Conservation (phyloP, 2,329 filamentous ascomycete species). For the Arthrobotrys sinensis region DNA sequence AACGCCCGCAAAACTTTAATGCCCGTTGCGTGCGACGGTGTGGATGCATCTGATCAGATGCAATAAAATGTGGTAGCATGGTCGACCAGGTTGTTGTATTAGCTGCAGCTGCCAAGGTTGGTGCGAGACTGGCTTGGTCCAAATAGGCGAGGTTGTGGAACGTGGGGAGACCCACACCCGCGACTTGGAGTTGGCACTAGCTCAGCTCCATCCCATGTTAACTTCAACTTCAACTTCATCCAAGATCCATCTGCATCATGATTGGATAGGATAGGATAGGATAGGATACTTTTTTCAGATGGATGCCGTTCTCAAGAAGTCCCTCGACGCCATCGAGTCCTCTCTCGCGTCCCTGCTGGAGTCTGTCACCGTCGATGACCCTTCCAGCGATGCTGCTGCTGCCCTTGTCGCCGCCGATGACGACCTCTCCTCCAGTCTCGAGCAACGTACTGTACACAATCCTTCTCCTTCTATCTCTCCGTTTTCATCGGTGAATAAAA, state of each 20-base stretch:
- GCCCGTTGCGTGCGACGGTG: too few species aligned
- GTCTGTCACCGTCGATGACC: slow-evolving; percentile 86
- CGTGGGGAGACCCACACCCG: background rate
- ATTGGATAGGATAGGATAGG: too few species aligned
- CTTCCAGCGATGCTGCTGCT: slow-evolving; percentile 77
- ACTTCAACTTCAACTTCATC: background rate
- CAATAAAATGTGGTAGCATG: too few species aligned
- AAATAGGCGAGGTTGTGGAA: too few species aligned
- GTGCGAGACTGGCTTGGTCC: too few species aligned
- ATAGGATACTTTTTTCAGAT: slow-evolving; percentile 68
- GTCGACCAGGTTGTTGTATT: too few species aligned
- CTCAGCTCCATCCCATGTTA: too few species aligned
- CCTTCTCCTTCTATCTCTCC: background rate
- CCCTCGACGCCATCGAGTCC: slow-evolving; percentile 78
- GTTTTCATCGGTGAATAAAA: background rate
- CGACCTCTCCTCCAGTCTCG: slow-evolving; percentile 77
- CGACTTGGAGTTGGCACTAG: background rate
- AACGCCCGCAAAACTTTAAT: too few species aligned
- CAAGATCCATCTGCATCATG: too few species aligned
- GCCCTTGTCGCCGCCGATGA: slow-evolving; percentile 81
- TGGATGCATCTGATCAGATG: too few species aligned
- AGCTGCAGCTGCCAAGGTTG: too few species aligned
- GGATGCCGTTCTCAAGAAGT: slow-evolving; percentile 75
- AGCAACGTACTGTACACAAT: slow-evolving; percentile 72
- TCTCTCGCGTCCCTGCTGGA: slow-evolving; percentile 80